These are phyloP conservation scores for Dissoconium aciculare DNA, from an alignment of 2,329 filamentous ascomycete species.

Conservation along the genomic window DNA sequence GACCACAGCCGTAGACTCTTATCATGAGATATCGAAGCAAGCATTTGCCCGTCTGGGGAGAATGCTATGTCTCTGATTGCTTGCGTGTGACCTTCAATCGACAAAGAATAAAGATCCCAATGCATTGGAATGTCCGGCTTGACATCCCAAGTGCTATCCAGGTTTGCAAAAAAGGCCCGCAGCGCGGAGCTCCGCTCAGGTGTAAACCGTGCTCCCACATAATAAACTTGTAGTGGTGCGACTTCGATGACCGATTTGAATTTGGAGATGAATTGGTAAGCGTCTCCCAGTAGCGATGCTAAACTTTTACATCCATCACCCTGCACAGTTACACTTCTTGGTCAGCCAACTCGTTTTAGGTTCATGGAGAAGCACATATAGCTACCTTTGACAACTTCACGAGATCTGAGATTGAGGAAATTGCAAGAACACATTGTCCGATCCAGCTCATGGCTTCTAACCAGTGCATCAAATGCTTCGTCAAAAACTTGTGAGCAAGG, in stretches of 20 bases:
- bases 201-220: slow-evolving; percentile 21
- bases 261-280: slow-evolving; percentile 20
- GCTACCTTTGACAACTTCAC: background rate
- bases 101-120: slow-evolving; percentile 16
- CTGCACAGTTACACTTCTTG: too few relatives aligned
- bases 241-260: slow-evolving; percentile 17
- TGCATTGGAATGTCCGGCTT: slow-evolving; percentile 4
- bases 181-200: slow-evolving; percentile 18
- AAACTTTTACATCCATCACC: slow-evolving; percentile 3
- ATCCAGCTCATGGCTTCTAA: slow-evolving; percentile 30
- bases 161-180: slow-evolving; percentile 12
- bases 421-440: slow-evolving; percentile 12
- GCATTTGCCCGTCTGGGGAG: slow-evolving; percentile 2
- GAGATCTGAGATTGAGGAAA: background rate
- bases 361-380: background rate
- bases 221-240: slow-evolving; percentile 26
- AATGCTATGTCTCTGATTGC: slow-evolving; percentile 6
- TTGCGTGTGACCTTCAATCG: slow-evolving; percentile 12
- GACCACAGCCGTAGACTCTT: slow-evolving; percentile 11
- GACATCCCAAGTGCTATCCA: too few relatives aligned
- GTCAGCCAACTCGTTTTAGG: too few relatives aligned
- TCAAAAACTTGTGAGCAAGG: slow-evolving; percentile 24
- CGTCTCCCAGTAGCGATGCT: slow-evolving; percentile 19
- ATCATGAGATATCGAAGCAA: slow-evolving; percentile 2
- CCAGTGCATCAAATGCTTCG: slow-evolving; percentile 30